Evolutionary conservation across 495 filamentous ascomycete species (phyloP).

Genomic region (Xylaria castorea): DNA sequence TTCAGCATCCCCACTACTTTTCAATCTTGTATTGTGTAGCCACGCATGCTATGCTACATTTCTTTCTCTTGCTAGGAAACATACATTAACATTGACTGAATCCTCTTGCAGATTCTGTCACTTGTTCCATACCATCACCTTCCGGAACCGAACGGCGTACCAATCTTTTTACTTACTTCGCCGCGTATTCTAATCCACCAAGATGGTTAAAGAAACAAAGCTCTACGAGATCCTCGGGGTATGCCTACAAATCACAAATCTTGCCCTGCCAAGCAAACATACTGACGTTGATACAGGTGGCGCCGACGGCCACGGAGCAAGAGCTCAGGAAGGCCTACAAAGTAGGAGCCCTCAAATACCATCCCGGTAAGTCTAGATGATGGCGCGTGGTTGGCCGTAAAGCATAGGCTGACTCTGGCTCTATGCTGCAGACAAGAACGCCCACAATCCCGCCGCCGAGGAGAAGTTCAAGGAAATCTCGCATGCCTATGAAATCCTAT

Average conservation of each 20-base stretch:
- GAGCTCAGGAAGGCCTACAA: conserved; percentile 92
- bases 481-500: conserved; percentile 92
- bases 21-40: not conserved
- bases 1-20: conserved; percentile 13
- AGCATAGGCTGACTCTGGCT: conserved; percentile 36
- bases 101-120: conserved; percentile 23
- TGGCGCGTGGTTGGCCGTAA: not conserved
- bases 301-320: conserved; percentile 72
- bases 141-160: not conserved
- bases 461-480: conserved; percentile 99
- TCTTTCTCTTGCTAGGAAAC: not conserved
- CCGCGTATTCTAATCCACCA: conserved; percentile 43
- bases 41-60: not conserved
- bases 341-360: conserved; percentile 85
- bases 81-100: conserved; percentile 17
- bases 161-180: not conserved
- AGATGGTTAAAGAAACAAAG: conserved; percentile 91
- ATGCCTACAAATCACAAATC: conserved; percentile 44
- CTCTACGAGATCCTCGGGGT: conserved; percentile 88
- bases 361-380: conserved; percentile 72
- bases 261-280: not conserved
- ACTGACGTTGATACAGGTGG: conserved; percentile 63
- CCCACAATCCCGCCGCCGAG: conserved; percentile 87
- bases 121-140: not conserved
- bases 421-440: conserved; percentile 81